Evolutionary conservation across 106 monocot genomes (phyloP), one percentile per base, ranked within the genome.

Genomic region (Gastrodia elata): DNA sequence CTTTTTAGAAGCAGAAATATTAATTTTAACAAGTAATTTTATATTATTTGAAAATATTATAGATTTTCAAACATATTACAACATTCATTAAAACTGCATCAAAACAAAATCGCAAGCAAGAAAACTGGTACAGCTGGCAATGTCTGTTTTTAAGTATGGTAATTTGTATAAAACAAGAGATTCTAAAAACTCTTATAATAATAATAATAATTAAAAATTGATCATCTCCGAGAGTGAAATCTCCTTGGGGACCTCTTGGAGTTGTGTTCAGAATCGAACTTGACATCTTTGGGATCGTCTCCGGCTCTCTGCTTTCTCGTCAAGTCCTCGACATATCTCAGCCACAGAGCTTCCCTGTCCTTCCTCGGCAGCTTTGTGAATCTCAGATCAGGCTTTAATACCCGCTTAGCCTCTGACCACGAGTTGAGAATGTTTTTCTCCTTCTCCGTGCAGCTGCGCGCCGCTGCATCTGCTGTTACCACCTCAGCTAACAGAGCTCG

Each of bases 361-460:
- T 91, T 95, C 70, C 95, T 87, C 18, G 88, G 83, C 81, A 97
- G 74, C 77, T 85, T 97, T 7, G 82, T 55, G 73, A 88, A 97
- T 76, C 97, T 86, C 18, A 77, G 76, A 59, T 97, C 97, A 42
- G 86, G 65, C 59, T 85, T 88, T 43, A 97, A 42, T 57, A 88
- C 77, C 2, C 34, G 73, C 75, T 97, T 97, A 20, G 92, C 92
- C 79, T 93, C 97, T 1, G 84, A 82, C 90, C 92, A 97, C 10
- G 90, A 93, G 46, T 72, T 93, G 1, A 97, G 75, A 42, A 81
- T 72, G 6, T 78, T 88, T 72, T 90, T 96, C 27, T 83, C 87
- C 38, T 81, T 81, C 36, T 80, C 82, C 20, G 83, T 74, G n/a
- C n/a, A n/a, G 1, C 25, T 72, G 27, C 65, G 73, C 3, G 76